Evolutionary conservation across 78 protist species (phyloP), one percentile per base, ranked within the genome.

Genomic region (Corallochytrium limacisporum): DNA sequence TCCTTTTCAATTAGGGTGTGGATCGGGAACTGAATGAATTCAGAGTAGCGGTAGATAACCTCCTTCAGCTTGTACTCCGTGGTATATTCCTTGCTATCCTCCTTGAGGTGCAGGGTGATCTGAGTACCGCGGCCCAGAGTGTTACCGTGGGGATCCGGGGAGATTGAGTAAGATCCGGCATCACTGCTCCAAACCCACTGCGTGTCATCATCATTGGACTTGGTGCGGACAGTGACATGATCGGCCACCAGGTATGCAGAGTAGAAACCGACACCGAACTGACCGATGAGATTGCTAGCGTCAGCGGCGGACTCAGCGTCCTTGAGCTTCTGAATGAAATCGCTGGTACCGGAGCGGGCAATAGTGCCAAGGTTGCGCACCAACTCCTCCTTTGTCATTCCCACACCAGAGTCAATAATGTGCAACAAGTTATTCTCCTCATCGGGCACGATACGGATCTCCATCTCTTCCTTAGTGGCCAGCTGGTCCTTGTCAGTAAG

Each of bases 211-310:
- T 87, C 93, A 69, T 91, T 88, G 78, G 48, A 1, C 88, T 94
- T 93, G 66, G 95, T 60, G 49, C 74, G 49, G 16, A 96, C 98
- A 28, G 60, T 69, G 31, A 96, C 97, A 4, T 5, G 4, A 65
- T 95, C 98, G 32, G 99, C 94, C 47, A 96, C 98, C 40, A 96
- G 81, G 84, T 86, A 96, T 10, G 87, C 85, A n/a, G 98, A 91
- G 86, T 96, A 96, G 84, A 96, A 96, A 31, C 99, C 99, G 44
- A 96, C 98, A 67, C 99, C 99, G 65, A 96, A 96, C 80, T 96
- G 98, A 24, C 98, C 99, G 56, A 96, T 96, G 40, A 96, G 76
- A 74, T 71, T 70, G 15, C 42, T 39, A 57, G 77, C 80, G 62
- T 62, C 59, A 29, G 35, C 68, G 42, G 20, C 8, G 22, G 62